Percentiles rank a stretch among this genome's conserved stretches.
Evolutionary conservation across 352 stramenopile genomes (phyloP).

Genomic region (Globisporangium barbulae): DNA sequence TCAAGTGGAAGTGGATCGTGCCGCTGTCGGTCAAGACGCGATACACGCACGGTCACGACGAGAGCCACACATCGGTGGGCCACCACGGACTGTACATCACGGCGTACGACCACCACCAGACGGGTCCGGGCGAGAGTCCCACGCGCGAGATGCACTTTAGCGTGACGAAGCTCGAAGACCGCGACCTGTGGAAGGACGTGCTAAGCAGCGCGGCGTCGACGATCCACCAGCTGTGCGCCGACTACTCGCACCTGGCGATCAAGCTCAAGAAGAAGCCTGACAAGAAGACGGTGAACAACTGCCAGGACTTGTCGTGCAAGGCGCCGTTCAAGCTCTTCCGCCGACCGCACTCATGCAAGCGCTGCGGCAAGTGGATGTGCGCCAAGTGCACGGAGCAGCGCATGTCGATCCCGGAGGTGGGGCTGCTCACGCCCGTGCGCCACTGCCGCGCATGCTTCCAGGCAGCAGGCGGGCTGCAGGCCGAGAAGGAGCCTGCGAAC

Average conservation of each 20-base stretch:
- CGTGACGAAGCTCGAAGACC: conserved; percentile 81
- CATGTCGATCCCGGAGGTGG: conserved; percentile 79
- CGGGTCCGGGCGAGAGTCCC: conserved; percentile 38
- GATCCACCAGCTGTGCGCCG: conserved; percentile 63
- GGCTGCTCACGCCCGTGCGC: conserved; percentile 69
- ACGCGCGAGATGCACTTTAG: conserved; percentile 83
- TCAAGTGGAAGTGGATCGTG: conserved; percentile 88
- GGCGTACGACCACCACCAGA: conserved; percentile 73
- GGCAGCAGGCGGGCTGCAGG: conserved; percentile 55
- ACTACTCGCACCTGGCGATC: conserved; percentile 58
- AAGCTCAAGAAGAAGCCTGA: conserved; percentile 81
- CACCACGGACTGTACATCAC: conserved; percentile 83
- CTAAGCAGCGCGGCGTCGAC: conserved; percentile 48
- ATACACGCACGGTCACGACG: conserved; percentile 84
- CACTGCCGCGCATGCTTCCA: conserved; percentile 80
- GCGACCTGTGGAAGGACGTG: conserved; percentile 78
- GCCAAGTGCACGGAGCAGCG: conserved; percentile 77
- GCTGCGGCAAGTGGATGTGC: conserved; percentile 85
- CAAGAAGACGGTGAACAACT: conserved; percentile 80
- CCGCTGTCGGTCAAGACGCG: conserved; percentile 64
- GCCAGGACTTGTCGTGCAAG: conserved; percentile 62
- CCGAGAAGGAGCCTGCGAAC: conserved; percentile 63
- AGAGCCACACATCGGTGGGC: conserved; percentile 76
- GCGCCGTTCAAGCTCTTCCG: conserved; percentile 82
- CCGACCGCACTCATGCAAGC: conserved; percentile 79